These are phyloP conservation scores for Bertia moriformis DNA, from an alignment of 2,329 filamentous ascomycete species.

Conservation along the genomic window DNA sequence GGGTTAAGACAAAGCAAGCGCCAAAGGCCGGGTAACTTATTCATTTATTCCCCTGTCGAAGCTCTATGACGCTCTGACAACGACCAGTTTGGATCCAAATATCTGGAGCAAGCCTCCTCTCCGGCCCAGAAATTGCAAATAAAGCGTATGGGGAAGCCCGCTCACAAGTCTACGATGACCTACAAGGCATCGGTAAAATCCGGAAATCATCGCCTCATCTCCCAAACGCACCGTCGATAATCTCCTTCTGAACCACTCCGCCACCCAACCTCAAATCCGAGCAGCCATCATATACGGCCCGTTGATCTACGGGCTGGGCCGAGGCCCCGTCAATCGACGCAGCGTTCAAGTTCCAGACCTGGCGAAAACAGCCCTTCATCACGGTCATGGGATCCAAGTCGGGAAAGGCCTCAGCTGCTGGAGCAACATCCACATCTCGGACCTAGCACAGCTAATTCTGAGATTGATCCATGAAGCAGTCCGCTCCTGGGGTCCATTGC, in stretches of 20 bases:
- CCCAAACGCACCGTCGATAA: slow-evolving; percentile 18
- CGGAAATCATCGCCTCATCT: slow-evolving; percentile 11
- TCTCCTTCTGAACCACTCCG: slow-evolving; percentile 15
- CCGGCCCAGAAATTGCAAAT: slow-evolving; percentile 15
- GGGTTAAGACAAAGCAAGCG: not conserved
- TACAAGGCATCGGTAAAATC: slow-evolving; percentile 11
- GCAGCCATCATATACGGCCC: slow-evolving; percentile 32
- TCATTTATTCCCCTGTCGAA: too few species aligned
- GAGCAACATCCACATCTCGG: slow-evolving; percentile 32
- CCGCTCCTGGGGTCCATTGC: slow-evolving; percentile 5
- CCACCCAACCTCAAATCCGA: slow-evolving; percentile 14
- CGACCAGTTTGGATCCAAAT: slow-evolving; percentile 16
- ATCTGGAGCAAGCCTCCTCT: slow-evolving; percentile 19
- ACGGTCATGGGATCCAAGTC: slow-evolving; percentile 27
- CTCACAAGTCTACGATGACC: slow-evolving; percentile 17
- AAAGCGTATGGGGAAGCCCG: slow-evolving; percentile 13
- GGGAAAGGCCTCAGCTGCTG: slow-evolving; percentile 29
- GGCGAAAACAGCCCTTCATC: slow-evolving; percentile 20
- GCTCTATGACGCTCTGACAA: not conserved
- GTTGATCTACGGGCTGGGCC: slow-evolving; percentile 33
- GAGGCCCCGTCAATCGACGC: slow-evolving; percentile 29
- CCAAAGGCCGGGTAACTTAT: not conserved
- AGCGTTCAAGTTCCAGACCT: slow-evolving; percentile 33
- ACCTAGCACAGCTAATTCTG: slow-evolving; percentile 27
- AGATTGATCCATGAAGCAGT: slow-evolving; percentile 27